Evolutionary conservation across 2,329 filamentous ascomycete genomes (phyloP).

Genomic region (Fusarium napiforme): DNA sequence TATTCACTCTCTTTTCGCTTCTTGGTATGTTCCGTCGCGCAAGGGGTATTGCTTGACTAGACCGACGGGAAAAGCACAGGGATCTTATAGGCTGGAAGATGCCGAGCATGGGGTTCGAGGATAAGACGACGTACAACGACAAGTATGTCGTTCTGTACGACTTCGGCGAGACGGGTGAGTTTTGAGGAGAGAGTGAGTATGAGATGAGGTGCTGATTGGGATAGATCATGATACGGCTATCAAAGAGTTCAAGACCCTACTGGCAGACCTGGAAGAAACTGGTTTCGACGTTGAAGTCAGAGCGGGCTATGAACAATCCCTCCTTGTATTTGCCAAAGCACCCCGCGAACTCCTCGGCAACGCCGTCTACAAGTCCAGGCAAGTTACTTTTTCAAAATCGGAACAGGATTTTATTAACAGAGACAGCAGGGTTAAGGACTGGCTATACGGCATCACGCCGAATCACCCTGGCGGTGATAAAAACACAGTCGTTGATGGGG

Average conservation of each 20-base stretch:
- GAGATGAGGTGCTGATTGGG: rapidly evolving
- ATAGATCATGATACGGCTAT: slow-evolving; percentile 50
- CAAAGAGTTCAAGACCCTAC: slow-evolving; percentile 56
- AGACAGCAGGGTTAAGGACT: slow-evolving; percentile 72
- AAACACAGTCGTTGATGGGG: slow-evolving; percentile 62
- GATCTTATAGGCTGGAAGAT: slow-evolving; percentile 15
- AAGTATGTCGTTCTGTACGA: slow-evolving; percentile 56
- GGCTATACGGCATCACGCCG: slow-evolving; percentile 76
- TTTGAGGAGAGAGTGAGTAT: no score
- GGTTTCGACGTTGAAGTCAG: slow-evolving; percentile 78
- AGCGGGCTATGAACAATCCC: slow-evolving; percentile 72
- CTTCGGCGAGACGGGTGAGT: slow-evolving; percentile 50
- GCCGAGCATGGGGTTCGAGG: slow-evolving; percentile 9
- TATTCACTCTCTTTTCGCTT: not conserved
- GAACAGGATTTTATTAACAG: not conserved
- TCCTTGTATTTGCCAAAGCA: slow-evolving; percentile 74
- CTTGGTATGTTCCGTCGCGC: slow-evolving; percentile 14
- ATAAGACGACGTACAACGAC: slow-evolving; percentile 48
- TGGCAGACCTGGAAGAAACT: slow-evolving; percentile 68
- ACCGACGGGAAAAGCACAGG: not conserved
- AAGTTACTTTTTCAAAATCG: slow-evolving; percentile 6
- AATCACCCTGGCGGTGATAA: slow-evolving; percentile 68
- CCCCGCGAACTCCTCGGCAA: slow-evolving; percentile 71
- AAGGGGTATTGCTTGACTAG: slow-evolving; percentile 14
- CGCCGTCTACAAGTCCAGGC: slow-evolving; percentile 75